Conservation (phyloP, 306 rosid genomes). For the Cucurbita argyrosperma region DNA sequence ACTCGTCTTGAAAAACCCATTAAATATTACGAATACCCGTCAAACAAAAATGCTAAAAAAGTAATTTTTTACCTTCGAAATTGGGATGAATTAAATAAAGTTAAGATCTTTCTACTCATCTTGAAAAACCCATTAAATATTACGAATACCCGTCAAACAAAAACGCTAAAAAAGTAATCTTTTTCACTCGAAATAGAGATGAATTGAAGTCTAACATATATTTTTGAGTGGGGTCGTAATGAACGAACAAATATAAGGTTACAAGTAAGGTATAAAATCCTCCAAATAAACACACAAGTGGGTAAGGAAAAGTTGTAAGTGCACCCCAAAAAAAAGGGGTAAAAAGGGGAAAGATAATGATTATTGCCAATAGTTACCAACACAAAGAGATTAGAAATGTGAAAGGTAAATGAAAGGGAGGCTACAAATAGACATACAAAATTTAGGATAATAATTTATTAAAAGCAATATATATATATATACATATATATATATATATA, state of each 20-base stretch:
- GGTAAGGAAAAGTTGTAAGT: background rate
- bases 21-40: background rate
- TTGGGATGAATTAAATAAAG: background rate
- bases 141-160: background rate
- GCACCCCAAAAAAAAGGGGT: constrained; percentile 14
- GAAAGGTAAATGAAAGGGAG: constrained; percentile 1
- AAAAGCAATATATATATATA: background rate
- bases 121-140: background rate
- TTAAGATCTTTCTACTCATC: background rate
- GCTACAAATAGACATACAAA: constrained; percentile 35
- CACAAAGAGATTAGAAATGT: constrained; percentile 15
- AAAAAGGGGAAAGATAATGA: constrained; percentile 20
- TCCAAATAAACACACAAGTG: constrained; percentile 1
- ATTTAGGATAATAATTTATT: constrained; percentile 21
- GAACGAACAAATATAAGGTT: background rate
- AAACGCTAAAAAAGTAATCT: background rate
- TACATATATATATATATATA: too few relatives aligned
- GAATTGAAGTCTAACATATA: background rate
- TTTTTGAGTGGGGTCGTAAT: background rate
- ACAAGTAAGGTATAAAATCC: constrained; percentile 7
- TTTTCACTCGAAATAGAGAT: background rate
- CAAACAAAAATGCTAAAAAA: background rate
- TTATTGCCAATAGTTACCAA: constrained; percentile 48
- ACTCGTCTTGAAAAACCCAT: background rate
- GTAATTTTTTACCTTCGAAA: background rate